Percentiles rank a stretch among this genome's conserved stretches.
Conservation (phyloP, 2,329 filamentous ascomycete genomes). For the Colletotrichum sp. region DNA sequence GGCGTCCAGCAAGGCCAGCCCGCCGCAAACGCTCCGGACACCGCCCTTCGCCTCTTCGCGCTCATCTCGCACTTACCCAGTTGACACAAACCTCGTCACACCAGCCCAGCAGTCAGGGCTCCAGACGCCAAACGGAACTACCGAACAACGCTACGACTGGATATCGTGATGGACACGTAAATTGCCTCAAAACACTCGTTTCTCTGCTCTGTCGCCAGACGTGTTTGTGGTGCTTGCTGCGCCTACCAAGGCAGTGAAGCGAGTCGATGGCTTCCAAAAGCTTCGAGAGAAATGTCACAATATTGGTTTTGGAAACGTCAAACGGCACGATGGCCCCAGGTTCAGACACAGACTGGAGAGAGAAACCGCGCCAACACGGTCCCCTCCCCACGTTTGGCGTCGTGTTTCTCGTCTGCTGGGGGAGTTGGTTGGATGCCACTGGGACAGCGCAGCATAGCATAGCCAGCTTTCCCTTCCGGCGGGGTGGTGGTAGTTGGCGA, state of each 20-base stretch:
- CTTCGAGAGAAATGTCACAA: neutral
- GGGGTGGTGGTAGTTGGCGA: neutral
- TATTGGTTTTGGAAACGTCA: neutral
- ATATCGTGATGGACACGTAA: neutral
- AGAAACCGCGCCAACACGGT: neutral
- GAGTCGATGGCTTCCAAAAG: neutral
- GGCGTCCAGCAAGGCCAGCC: neutral
- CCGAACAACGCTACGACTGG: neutral
- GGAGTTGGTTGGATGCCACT: neutral
- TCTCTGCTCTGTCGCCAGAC: neutral
- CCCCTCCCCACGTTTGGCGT: neutral
- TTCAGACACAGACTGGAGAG: neutral
- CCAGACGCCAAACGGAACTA: neutral
- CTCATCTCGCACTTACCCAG: neutral
- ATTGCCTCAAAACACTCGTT: neutral
- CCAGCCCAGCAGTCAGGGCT: neutral
- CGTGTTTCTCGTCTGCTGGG: neutral
- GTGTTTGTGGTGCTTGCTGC: neutral
- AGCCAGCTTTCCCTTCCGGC: neutral
- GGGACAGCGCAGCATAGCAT: neutral
- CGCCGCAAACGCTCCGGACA: neutral
- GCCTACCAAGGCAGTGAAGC: neutral
- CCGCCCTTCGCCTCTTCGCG: neutral
- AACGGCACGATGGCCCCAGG: neutral
- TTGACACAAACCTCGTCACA: neutral